Percentiles rank a stretch among this genome's conserved stretches.
Conservation (phyloP, 306 rosid species). For the Castanea sativa region DNA sequence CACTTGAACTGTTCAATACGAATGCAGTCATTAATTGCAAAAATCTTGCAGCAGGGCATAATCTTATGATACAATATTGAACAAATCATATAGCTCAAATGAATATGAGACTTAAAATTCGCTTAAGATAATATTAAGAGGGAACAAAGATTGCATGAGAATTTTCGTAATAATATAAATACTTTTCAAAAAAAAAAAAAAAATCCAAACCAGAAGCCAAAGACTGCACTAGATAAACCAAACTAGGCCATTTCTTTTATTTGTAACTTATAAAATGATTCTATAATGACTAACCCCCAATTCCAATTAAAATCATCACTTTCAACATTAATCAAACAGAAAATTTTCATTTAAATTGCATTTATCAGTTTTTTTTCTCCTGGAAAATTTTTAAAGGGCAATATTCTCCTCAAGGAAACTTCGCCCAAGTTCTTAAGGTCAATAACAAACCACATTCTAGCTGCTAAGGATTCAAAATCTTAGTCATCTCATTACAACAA, state of each 20-base stretch:
- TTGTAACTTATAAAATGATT: background rate
- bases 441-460: background rate
- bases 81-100: background rate
- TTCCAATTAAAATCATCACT: background rate
- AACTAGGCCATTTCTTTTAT: background rate
- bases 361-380: background rate
- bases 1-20: slow-evolving; percentile 70
- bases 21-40: slow-evolving; percentile 6
- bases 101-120: background rate
- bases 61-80: background rate
- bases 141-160: background rate
- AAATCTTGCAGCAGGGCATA: slow-evolving; percentile 11
- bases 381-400: background rate
- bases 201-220: background rate
- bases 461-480: background rate
- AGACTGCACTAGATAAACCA: background rate
- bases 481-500: background rate
- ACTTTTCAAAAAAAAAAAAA: no score
- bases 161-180: background rate
- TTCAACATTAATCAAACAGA: background rate
- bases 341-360: background rate
- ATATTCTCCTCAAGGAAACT: background rate
- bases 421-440: background rate
- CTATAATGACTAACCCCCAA: background rate
- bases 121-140: background rate